Evolutionary conservation across 2,329 filamentous ascomycete genomes (phyloP), one percentile per base, ranked within the genome.

Genomic region (Aspergillus brunneoviolaceus): DNA sequence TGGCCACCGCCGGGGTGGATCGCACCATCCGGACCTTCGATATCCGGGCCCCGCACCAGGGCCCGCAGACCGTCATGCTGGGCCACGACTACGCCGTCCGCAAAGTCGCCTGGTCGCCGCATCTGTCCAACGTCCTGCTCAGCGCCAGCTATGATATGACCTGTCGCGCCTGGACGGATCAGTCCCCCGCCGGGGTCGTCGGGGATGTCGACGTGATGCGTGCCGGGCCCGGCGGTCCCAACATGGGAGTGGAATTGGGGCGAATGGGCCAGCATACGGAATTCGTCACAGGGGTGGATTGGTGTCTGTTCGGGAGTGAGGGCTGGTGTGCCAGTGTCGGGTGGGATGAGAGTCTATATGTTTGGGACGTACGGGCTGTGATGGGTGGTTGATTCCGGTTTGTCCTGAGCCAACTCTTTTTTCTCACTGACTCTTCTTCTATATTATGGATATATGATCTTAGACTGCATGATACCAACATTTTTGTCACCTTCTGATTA

Each of bases 101-200:
- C 51, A 87, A 90, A 65, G 72, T 99, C 4, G 86, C 91, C 5
- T 99, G 95, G 94, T 96, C 91, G 69, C 95, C 95, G 10, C 95
- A 99, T 79, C 84, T 95, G n/a, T 87, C 88, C 60, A 91, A 98
- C 73, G 85, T 96, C 10, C 77, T 99, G 48, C 83, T 96, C 48
- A 95, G 88, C 68, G 94, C 91, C 1, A 95, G 92, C 72, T 99
- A 99, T 76, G 95, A 99, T 77, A 99, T 99, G 95, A 96, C 91
- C 5, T 96, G 95, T 67, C 86, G 95, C 33, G 82, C 97, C 53
- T 99, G 95, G 95, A 92, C 88, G 11, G 95, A 98, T 72, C 90
- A 87, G n/a, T 85, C 82, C 39, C 65, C 75, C 69, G 64, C 78
- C 9, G 63, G 60, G 4, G 61, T 60, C 0, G 69, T 69, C 25